These are phyloP conservation scores for Brettanomyces bruxellensis DNA, from an alignment of 805 yeast genomes.

Conservation along the genomic window DNA sequence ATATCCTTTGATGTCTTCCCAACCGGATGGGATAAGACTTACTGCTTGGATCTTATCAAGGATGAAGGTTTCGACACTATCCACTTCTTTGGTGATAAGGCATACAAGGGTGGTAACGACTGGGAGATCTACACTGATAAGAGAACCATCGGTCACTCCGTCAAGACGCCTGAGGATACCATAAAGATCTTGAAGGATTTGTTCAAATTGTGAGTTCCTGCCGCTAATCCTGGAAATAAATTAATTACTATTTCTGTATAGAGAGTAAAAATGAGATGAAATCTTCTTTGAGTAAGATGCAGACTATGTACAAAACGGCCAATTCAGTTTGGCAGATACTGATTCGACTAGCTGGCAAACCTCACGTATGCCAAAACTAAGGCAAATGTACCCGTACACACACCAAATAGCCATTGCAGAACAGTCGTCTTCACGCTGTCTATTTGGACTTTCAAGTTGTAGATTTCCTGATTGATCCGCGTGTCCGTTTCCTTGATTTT, in stretches of 20 bases:
- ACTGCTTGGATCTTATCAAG: slow-evolving; percentile 88
- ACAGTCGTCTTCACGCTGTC: slow-evolving; percentile 95
- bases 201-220: slow-evolving; percentile 41
- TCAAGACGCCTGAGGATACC: slow-evolving; percentile 83
- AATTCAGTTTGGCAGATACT: background rate
- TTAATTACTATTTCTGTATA: background rate
- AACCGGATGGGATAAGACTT: slow-evolving; percentile 99
- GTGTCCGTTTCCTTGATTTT: slow-evolving; percentile 93
- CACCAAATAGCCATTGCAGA: slow-evolving; percentile 97
- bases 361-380: slow-evolving; percentile 86
- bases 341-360: slow-evolving; percentile 27
- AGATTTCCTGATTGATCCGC: slow-evolving; percentile 88
- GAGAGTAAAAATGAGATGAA: background rate
- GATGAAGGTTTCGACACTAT: slow-evolving; percentile 76
- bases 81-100: slow-evolving; percentile 98
- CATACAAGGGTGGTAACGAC: slow-evolving; percentile 96
- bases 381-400: slow-evolving; percentile 96
- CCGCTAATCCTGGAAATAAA: background rate
- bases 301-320: background rate
- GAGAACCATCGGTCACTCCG: slow-evolving; percentile 96
- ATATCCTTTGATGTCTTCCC: slow-evolving; percentile 99
- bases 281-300: background rate
- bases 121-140: slow-evolving; percentile 88
- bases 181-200: slow-evolving; percentile 74
- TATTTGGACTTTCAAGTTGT: slow-evolving; percentile 91